These are phyloP conservation scores for Biscogniauxia marginata DNA, from an alignment of 2,329 filamentous ascomycete genomes.

Conservation along the genomic window DNA sequence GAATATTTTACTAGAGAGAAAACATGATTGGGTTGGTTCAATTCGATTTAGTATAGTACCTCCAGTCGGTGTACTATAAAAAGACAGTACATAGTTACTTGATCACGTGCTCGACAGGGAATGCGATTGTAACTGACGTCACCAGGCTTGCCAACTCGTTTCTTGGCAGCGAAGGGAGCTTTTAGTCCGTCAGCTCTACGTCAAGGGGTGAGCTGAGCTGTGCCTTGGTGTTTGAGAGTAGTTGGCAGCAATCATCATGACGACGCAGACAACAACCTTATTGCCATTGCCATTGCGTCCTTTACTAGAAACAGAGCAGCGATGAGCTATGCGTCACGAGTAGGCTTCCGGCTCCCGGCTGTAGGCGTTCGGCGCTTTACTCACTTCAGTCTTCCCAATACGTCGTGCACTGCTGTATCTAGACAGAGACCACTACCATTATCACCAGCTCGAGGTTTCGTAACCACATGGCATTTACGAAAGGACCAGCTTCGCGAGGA, in stretches of 20 bases:
- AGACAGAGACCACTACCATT: background rate
- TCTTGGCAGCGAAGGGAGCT: background rate
- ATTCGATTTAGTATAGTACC: too few species aligned
- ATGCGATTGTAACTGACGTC: background rate
- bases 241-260: constrained; percentile 1
- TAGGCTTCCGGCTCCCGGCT: constrained; percentile 26
- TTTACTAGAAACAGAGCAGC: constrained; percentile 15
- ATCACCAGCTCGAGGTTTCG: constrained; percentile 11
- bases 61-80: too few species aligned
- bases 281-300: constrained; percentile 7
- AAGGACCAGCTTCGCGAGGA: constrained; percentile 19
- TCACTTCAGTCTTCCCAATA: constrained; percentile 6
- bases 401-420: background rate
- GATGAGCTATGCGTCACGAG: constrained; percentile 32
- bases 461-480: constrained; percentile 12
- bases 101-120: background rate
- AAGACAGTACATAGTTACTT: background rate
- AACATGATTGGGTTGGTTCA: too few species aligned
- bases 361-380: constrained; percentile 17
- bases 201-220: too few species aligned
- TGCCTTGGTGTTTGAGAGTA: background rate
- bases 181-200: background rate
- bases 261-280: constrained; percentile 1
- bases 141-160: background rate
- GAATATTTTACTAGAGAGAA: too few species aligned